phyloP scores from a whole-genome alignment of 139 green algal genomes.

The Picochlorum sp. region DNA sequence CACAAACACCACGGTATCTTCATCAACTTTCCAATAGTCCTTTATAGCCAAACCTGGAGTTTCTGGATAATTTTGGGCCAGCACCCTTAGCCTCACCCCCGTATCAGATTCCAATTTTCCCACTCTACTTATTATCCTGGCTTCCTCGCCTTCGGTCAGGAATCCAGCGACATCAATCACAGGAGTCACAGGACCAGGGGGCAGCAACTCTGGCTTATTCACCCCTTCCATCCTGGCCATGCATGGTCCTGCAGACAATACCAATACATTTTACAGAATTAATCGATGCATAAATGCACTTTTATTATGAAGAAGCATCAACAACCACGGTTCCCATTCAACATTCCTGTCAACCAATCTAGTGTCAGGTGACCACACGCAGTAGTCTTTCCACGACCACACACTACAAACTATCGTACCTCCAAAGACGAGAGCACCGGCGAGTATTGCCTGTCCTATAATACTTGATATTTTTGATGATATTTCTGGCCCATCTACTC shows the following conservation, averaged over 20 bases:
- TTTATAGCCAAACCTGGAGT: slow-evolving; percentile 86
- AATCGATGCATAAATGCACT: slow-evolving; percentile 3
- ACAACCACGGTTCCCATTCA: too few relatives aligned
- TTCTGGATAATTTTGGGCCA: slow-evolving; percentile 96
- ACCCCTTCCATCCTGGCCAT: slow-evolving; percentile 76
- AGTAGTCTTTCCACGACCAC: too few relatives aligned
- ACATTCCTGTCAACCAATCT: too few relatives aligned
- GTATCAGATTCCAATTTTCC: slow-evolving; percentile 74
- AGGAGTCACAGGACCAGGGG: slow-evolving; percentile 44
- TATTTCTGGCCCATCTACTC: too few relatives aligned
- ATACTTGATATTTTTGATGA: too few relatives aligned
- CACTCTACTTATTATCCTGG: slow-evolving; percentile 50
- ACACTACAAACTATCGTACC: too few relatives aligned
- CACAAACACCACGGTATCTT: slow-evolving; percentile 87
- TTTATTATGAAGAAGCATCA: too few relatives aligned
- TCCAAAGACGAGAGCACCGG: too few relatives aligned
- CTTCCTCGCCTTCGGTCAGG: slow-evolving; percentile 71
- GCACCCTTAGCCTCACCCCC: slow-evolving; percentile 83
- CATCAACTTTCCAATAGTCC: slow-evolving; percentile 95
- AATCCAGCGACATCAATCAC: slow-evolving; percentile 94
- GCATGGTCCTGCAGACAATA: not conserved
- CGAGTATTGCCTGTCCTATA: too few relatives aligned
- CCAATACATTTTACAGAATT: not conserved
- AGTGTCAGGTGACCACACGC: too few relatives aligned
- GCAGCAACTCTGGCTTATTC: slow-evolving; percentile 94